These are phyloP conservation scores for Arthrobotrys musiformis DNA, from an alignment of 2,329 filamentous ascomycete species.

Conservation along the genomic window DNA sequence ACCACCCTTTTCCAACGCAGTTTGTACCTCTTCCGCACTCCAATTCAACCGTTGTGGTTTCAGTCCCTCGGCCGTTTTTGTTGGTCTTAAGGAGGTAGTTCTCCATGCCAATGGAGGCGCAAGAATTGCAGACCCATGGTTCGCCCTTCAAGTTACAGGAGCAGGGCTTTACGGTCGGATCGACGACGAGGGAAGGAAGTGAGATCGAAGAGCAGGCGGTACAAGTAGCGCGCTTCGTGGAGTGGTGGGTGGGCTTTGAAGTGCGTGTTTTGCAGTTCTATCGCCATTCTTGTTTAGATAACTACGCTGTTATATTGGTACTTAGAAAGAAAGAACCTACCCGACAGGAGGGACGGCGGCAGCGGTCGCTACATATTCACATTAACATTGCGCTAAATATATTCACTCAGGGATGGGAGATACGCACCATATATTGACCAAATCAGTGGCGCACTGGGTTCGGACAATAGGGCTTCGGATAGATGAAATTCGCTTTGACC, in stretches of 20 bases:
- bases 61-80: slow-evolving; percentile 15
- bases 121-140: slow-evolving; percentile 47
- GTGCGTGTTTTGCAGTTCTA: slow-evolving; percentile 52
- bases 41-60: slow-evolving; percentile 35
- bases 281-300: background rate
- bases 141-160: slow-evolving; percentile 48
- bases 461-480: slow-evolving; percentile 28
- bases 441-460: slow-evolving; percentile 37
- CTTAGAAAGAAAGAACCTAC: slow-evolving; percentile 1
- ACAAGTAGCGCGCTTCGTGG: slow-evolving; percentile 43
- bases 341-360: slow-evolving; percentile 39
- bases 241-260: slow-evolving; percentile 32
- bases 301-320: background rate
- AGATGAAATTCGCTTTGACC: slow-evolving; percentile 12
- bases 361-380: slow-evolving; percentile 31
- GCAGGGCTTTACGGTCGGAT: slow-evolving; percentile 49
- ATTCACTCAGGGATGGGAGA: background rate
- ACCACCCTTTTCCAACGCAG: slow-evolving; percentile 49
- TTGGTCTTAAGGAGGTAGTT: slow-evolving; percentile 51
- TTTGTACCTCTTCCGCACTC: slow-evolving; percentile 43
- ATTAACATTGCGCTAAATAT: background rate
- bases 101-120: slow-evolving; percentile 47
- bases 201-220: slow-evolving; percentile 44
- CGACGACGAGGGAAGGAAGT: slow-evolving; percentile 31
- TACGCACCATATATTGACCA: slow-evolving; percentile 43